phyloP scores from a whole-genome alignment of 805 yeast species.

The Torulaspora delbrueckii region DNA sequence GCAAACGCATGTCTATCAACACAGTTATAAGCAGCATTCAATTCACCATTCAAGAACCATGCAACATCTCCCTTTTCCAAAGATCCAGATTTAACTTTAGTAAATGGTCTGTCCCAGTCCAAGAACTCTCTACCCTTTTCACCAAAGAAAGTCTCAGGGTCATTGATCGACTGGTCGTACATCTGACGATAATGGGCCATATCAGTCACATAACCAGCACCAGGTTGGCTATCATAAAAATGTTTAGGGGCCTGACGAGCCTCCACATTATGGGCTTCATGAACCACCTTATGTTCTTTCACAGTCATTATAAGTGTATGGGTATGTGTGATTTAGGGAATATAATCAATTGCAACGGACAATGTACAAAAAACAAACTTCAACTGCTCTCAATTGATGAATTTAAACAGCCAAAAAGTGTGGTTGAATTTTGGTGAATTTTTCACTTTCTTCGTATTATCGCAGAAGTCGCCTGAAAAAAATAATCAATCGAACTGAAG shows the following conservation, averaged over 20 bases:
- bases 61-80: conserved; percentile 75
- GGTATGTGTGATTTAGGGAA: neutral
- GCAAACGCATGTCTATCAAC: conserved; percentile 92
- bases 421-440: neutral
- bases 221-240: conserved; percentile 39
- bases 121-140: conserved; percentile 67
- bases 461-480: neutral
- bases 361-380: neutral
- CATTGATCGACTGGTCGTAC: conserved; percentile 72
- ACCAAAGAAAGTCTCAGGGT: conserved; percentile 82
- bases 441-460: neutral
- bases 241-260: conserved; percentile 38
- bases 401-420: neutral
- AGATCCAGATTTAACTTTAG: conserved; percentile 47
- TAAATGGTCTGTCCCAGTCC: conserved; percentile 72
- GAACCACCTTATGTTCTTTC: conserved; percentile 37
- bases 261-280: conserved; percentile 38
- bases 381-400: neutral
- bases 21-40: conserved; percentile 89
- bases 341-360: conserved; percentile 2
- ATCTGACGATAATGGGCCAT: conserved; percentile 65
- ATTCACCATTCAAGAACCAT: conserved; percentile 91
- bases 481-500: neutral
- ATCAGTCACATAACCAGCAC: conserved; percentile 46
- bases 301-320: conserved; percentile 14